Evolutionary conservation across 1,284 basidiomycete species (phyloP).

Genomic region (Neolentinus lepideus): DNA sequence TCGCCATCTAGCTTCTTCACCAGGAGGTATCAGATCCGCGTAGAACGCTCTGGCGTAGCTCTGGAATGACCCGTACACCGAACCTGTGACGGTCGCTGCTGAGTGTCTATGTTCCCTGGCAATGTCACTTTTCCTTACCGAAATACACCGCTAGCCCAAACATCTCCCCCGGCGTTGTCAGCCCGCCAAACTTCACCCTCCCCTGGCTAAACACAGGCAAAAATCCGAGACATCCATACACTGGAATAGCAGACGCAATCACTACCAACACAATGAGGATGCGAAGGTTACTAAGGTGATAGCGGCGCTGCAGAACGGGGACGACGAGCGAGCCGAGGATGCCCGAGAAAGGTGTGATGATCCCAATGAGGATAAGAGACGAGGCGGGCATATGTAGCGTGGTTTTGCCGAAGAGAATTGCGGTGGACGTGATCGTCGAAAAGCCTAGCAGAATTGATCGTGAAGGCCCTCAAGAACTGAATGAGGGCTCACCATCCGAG

Average conservation of each 20-base stretch:
- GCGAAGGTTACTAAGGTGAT: constrained; percentile 58
- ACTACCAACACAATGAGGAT: constrained; percentile 64
- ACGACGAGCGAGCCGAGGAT: constrained; percentile 71
- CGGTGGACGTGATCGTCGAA: constrained; percentile 79
- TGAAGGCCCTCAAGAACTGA: not conserved
- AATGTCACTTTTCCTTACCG: constrained; percentile 31
- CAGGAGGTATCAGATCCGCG: constrained; percentile 68
- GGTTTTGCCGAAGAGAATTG: constrained; percentile 79
- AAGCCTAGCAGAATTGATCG: constrained; percentile 41
- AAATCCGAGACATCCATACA: constrained; percentile 81
- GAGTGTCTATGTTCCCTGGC: not conserved
- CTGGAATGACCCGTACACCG: constrained; percentile 75
- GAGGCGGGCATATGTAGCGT: constrained; percentile 67
- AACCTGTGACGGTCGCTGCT: constrained; percentile 29
- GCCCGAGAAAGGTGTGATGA: constrained; percentile 61
- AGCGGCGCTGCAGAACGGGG: constrained; percentile 56
- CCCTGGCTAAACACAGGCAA: constrained; percentile 41
- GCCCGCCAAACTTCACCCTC: constrained; percentile 49
- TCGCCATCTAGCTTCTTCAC: constrained; percentile 75
- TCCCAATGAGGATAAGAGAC: constrained; percentile 64
- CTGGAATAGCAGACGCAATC: constrained; percentile 63
- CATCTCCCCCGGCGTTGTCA: constrained; percentile 80
- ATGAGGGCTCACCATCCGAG: constrained; percentile 66
- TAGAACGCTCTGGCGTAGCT: constrained; percentile 76
- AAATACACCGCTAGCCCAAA: constrained; percentile 78